Evolutionary conservation across 2,329 filamentous ascomycete species (phyloP), one percentile per base, ranked within the genome.

Genomic region (Colletotrichum sp.): DNA sequence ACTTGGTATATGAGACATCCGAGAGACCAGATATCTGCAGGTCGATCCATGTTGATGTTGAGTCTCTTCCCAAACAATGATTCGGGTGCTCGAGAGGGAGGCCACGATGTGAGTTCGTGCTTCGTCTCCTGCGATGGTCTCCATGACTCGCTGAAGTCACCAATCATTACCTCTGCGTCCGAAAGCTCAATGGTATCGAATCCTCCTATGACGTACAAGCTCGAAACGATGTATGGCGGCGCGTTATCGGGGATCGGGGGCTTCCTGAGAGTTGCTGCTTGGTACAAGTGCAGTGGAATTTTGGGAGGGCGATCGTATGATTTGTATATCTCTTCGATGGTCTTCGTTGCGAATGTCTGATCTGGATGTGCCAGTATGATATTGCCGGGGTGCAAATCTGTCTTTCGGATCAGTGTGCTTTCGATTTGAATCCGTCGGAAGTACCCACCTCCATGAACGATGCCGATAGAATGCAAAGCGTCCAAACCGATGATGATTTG

Each of bases 141-240:
- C 52, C 52, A 57, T 3, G 52, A 57, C 15, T 57, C 52, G 0
- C 52, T 6, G 52, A 28, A 57, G 52, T 57, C 52, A 16, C 52
- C 4, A 4, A 28, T 57, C 0, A 57, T 16, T 1, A 57, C 52
- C 52, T 57, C 26, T 0, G 52, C 52, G 3, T 28, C 52, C 0
- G 52, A 0, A 24, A 28, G 13, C 8, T 57, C 16, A 18, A 57
- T 2, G 0, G 12, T 3, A 18, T 57, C 52, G 52, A 24, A 57
- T 1, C 21, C 52, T 1, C 24, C 13, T 18, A 0, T 0, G 24
- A 0, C 4, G 16, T 57, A 24, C 24, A 57, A 18, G 4, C 52
- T 16, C 24, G 21, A 0, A 6, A 57, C 52, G 13, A 57, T 57
- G 52, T 57, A 28, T 57, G 24, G 52, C 13, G 52, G 52, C 24